Conservation (phyloP, 2,329 filamentous ascomycete genomes). For the Neobulgaria alba region DNA sequence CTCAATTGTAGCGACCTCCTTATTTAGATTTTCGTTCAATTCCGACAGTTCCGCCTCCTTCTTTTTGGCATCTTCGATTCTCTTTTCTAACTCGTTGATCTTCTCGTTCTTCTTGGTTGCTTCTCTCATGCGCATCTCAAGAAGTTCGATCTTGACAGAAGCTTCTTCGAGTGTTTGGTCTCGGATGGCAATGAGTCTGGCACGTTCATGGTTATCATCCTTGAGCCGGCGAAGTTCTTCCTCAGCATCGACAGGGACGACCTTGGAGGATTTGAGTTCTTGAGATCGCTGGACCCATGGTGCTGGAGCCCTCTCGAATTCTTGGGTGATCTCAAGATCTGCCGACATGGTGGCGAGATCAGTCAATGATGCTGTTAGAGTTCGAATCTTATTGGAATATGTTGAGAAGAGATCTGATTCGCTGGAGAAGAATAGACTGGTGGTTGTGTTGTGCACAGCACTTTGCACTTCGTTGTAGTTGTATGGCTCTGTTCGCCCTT, state of each 20-base stretch:
- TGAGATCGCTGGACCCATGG: constrained; percentile 81
- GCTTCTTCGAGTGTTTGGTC: constrained; percentile 81
- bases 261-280: constrained; percentile 75
- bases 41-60: constrained; percentile 47
- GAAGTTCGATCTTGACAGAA: constrained; percentile 85
- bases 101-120: constrained; percentile 67
- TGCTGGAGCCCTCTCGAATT: constrained; percentile 66
- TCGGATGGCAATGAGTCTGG: constrained; percentile 60
- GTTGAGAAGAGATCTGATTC: constrained; percentile 64
- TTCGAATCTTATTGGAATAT: constrained; percentile 58
- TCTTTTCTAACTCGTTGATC: constrained; percentile 56
- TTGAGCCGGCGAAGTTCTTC: constrained; percentile 75
- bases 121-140: constrained; percentile 80
- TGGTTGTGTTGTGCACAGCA: constrained; percentile 50
- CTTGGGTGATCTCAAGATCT: constrained; percentile 63
- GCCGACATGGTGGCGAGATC: constrained; percentile 63
- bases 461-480: constrained; percentile 58
- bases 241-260: constrained; percentile 71
- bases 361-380: constrained; percentile 53
- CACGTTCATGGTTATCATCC: constrained; percentile 71
- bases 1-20: constrained; percentile 56
- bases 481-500: constrained; percentile 59
- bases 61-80: constrained; percentile 45
- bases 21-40: constrained; percentile 58
- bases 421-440: constrained; percentile 41